Conservation (phyloP, 2,329 filamentous ascomycete genomes). For the Fusarium subtropicale region DNA sequence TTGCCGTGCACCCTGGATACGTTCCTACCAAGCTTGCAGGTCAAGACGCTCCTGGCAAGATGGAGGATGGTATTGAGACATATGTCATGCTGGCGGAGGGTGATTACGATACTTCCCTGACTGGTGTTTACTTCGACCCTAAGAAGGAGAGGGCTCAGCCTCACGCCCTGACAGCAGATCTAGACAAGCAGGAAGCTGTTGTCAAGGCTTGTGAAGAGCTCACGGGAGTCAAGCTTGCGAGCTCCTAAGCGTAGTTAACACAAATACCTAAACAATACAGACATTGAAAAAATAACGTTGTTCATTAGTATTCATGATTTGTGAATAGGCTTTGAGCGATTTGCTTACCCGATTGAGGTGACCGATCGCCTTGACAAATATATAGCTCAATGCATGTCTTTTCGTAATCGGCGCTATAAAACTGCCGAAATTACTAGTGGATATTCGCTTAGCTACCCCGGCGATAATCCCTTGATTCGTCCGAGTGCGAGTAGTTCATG, state of each 20-base stretch:
- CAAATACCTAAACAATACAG: neutral
- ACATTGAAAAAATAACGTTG: neutral
- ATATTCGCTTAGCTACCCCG: neutral
- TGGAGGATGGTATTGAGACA: constrained; percentile 40
- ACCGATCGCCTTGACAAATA: neutral
- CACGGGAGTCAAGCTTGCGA: constrained; percentile 21
- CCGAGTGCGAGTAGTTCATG: no score
- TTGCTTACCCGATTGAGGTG: no score
- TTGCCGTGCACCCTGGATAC: constrained; percentile 40
- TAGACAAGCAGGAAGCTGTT: constrained; percentile 31
- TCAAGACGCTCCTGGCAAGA: constrained; percentile 17
- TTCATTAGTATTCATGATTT: neutral
- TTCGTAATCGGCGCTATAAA: neutral
- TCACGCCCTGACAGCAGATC: constrained; percentile 16
- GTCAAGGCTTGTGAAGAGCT: constrained; percentile 33
- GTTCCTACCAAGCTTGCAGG: constrained; percentile 41
- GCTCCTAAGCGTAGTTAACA: neutral
- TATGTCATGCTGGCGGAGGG: constrained; percentile 41
- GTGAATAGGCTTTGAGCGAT: no score
- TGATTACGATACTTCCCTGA: constrained; percentile 33
- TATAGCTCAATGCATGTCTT: neutral
- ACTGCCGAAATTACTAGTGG: neutral
- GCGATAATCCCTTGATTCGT: neutral
- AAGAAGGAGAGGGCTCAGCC: constrained; percentile 32
- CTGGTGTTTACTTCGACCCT: constrained; percentile 38